Evolutionary conservation across 1,139 yeast species (phyloP).

Genomic region (Saccharomyces hybrid): DNA sequence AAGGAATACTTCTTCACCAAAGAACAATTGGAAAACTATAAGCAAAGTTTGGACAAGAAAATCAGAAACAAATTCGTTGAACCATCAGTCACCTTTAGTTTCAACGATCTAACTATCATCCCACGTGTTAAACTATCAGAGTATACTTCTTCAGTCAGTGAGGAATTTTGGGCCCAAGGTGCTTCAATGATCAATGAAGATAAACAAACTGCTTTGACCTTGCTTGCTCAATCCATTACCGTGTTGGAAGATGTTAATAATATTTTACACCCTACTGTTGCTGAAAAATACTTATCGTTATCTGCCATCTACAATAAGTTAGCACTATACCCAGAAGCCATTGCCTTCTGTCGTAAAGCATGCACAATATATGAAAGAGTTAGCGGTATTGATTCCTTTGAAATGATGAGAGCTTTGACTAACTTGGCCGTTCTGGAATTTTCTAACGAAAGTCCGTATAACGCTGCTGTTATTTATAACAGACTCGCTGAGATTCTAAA

Average conservation of each 20-base stretch:
- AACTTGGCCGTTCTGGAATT: constrained; percentile 72
- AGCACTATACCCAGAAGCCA: constrained; percentile 51
- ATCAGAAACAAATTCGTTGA: constrained; percentile 28
- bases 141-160: constrained; percentile 59
- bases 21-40: constrained; percentile 28
- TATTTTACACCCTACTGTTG: constrained; percentile 68
- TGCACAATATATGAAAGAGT: constrained; percentile 70
- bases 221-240: constrained; percentile 61
- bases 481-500: constrained; percentile 27
- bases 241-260: constrained; percentile 84
- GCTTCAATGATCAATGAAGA: constrained; percentile 39
- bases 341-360: constrained; percentile 63
- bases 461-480: constrained; percentile 54
- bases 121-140: constrained; percentile 70
- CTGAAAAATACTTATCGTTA: constrained; percentile 55
- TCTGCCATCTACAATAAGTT: constrained; percentile 63
- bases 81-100: constrained; percentile 37
- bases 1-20: constrained; percentile 36
- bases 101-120: constrained; percentile 60
- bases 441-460: constrained; percentile 48
- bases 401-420: constrained; percentile 61
- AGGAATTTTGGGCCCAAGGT: constrained; percentile 72
- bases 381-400: constrained; percentile 71
- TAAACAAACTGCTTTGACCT: constrained; percentile 43
- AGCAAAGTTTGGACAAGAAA: too few relatives aligned